Conservation (phyloP, 495 filamentous ascomycete genomes). For the Penicillium verhagenii region DNA sequence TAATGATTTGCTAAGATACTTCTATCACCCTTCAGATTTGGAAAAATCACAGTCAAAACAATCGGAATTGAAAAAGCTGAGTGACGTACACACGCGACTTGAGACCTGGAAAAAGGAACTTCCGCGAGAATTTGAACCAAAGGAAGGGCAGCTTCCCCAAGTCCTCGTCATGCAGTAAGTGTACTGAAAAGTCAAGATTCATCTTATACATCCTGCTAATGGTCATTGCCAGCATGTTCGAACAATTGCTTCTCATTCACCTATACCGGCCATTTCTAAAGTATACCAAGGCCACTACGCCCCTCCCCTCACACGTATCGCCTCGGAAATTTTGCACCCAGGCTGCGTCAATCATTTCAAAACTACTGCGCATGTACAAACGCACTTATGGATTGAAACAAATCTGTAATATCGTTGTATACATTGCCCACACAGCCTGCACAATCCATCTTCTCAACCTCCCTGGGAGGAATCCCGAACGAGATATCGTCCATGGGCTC, state of each 20-base stretch:
- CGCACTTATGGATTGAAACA: slow-evolving; percentile 85
- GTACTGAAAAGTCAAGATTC: background rate
- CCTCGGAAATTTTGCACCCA: slow-evolving; percentile 88
- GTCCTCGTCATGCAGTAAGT: slow-evolving; percentile 94
- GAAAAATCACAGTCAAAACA: slow-evolving; percentile 62
- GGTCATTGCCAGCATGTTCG: slow-evolving; percentile 74
- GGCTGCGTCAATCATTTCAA: slow-evolving; percentile 84
- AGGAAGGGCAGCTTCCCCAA: slow-evolving; percentile 83
- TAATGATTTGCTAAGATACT: slow-evolving; percentile 81
- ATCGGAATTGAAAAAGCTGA: slow-evolving; percentile 89
- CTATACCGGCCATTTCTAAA: slow-evolving; percentile 95
- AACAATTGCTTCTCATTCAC: slow-evolving; percentile 93
- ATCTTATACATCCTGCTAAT: slow-evolving; percentile 26
- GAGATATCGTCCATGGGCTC: slow-evolving; percentile 89
- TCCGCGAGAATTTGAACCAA: slow-evolving; percentile 83
- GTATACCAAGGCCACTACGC: slow-evolving; percentile 75
- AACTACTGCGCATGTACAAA: slow-evolving; percentile 89
- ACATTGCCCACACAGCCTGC: slow-evolving; percentile 90
- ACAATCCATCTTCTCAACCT: slow-evolving; percentile 94
- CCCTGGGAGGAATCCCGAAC: slow-evolving; percentile 80
- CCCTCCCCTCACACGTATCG: slow-evolving; percentile 83
- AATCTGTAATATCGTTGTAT: slow-evolving; percentile 93
- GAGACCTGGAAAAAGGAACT: slow-evolving; percentile 89
- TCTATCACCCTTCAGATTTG: slow-evolving; percentile 77
- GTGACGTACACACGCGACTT: slow-evolving; percentile 83